Conservation (phyloP, 192 early-diverging fungal species). For the Rhizophagus clarus region DNA sequence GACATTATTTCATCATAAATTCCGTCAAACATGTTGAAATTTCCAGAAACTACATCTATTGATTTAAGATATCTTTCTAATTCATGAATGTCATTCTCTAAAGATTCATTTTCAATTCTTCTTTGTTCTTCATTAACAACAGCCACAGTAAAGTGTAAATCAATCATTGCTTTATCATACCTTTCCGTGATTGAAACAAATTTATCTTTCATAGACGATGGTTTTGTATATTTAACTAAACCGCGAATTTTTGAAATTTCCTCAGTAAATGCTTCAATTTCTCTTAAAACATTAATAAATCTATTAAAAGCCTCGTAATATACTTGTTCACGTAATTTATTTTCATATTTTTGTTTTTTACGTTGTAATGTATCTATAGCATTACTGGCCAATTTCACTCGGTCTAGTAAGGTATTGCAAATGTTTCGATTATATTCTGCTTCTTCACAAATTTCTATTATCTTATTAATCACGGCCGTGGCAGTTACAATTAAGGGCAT, state of each 20-base stretch:
- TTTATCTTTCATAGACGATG: neutral
- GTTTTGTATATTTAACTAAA: neutral
- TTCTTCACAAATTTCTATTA: neutral
- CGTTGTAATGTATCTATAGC: neutral
- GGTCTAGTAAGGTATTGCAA: neutral
- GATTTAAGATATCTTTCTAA: no score
- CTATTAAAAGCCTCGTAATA: conserved; percentile 7
- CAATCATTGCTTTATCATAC: neutral
- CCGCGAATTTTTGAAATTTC: conserved; percentile 16
- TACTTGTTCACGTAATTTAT: neutral
- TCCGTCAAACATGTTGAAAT: no score
- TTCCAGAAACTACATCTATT: no score
- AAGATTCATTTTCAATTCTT: neutral
- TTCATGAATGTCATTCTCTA: no score
- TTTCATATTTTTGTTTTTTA: neutral
- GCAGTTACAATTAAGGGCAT: no score
- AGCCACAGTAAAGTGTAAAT: neutral
- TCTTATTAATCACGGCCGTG: neutral
- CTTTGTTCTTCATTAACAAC: conserved; percentile 7
- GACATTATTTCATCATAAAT: no score
- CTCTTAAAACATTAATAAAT: neutral
- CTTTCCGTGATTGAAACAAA: no score
- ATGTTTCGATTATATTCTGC: conserved; percentile 31
- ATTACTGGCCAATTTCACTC: neutral
- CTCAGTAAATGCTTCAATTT: conserved; percentile 23